Evolutionary conservation across 2,329 filamentous ascomycete genomes (phyloP).

Genomic region (Incumbomyces delicatus): DNA sequence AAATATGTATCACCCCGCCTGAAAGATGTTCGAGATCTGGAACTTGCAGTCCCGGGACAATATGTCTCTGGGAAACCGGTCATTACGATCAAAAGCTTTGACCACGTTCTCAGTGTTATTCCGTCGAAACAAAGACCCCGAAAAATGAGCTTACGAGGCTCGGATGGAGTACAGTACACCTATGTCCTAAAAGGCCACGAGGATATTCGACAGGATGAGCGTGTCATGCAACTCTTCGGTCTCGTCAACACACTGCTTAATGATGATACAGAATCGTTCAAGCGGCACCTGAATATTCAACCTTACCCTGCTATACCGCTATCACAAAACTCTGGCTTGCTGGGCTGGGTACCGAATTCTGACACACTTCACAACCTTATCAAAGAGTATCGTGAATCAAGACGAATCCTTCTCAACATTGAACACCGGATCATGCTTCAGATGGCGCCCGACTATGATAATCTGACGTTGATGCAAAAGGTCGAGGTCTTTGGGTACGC

Average conservation of each 20-base stretch:
- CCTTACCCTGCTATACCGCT: slow-evolving; percentile 93
- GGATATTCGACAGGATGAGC: slow-evolving; percentile 96
- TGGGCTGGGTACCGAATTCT: slow-evolving; percentile 96
- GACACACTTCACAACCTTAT: slow-evolving; percentile 96
- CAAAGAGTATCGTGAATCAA: slow-evolving; percentile 89
- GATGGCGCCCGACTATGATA: slow-evolving; percentile 98
- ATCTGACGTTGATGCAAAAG: slow-evolving; percentile 98
- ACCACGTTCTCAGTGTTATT: slow-evolving; percentile 81
- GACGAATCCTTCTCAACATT: slow-evolving; percentile 96
- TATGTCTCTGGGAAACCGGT: slow-evolving; percentile 74
- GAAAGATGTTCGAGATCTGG: slow-evolving; percentile 72
- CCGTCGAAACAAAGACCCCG: slow-evolving; percentile 93
- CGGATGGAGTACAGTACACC: slow-evolving; percentile 76
- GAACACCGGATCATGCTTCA: slow-evolving; percentile 99
- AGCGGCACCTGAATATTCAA: slow-evolving; percentile 93
- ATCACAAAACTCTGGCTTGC: slow-evolving; percentile 87
- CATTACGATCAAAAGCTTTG: slow-evolving; percentile 79
- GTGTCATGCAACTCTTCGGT: slow-evolving; percentile 98
- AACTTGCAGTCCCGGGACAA: slow-evolving; percentile 90
- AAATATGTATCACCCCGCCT: slow-evolving; percentile 95
- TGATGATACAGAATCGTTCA: slow-evolving; percentile 92
- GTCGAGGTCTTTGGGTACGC: slow-evolving; percentile 99
- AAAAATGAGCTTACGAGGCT: slow-evolving; percentile 78
- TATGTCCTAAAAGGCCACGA: slow-evolving; percentile 98
- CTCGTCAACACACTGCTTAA: slow-evolving; percentile 91